Conservation (phyloP, 352 stramenopile species). For the Phytophthora pisi region DNA sequence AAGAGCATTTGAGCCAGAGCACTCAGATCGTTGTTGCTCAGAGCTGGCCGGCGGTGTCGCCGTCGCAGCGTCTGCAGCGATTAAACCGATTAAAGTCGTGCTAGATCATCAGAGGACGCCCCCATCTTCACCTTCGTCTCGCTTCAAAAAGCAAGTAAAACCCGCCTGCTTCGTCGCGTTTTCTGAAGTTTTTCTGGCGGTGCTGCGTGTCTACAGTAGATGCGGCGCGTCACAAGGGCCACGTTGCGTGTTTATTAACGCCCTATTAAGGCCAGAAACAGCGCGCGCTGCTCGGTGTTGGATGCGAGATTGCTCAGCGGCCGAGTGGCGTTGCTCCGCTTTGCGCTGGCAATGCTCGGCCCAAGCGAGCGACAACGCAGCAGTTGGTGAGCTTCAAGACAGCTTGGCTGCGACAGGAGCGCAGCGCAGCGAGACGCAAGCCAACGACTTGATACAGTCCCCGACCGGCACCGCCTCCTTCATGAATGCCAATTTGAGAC, state of each 20-base stretch:
- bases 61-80: background rate
- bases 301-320: background rate
- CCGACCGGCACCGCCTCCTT: background rate
- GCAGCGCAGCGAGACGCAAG: constrained; percentile 1
- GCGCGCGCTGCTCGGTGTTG: background rate
- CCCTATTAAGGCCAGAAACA: background rate
- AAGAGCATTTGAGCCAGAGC: too few relatives aligned
- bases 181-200: constrained; percentile 31
- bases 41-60: background rate
- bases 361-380: background rate
- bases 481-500: background rate
- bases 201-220: constrained; percentile 24
- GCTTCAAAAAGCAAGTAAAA: background rate
- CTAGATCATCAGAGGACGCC: background rate
- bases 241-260: background rate
- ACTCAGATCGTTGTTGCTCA: background rate
- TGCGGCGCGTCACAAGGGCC: background rate
- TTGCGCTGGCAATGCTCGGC: too few relatives aligned
- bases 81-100: background rate
- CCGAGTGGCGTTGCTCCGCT: background rate
- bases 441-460: background rate
- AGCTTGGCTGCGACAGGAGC: background rate
- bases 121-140: background rate
- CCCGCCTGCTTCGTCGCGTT: constrained; percentile 14
- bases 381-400: background rate